Base-by-base conservation (phyloP, 352 stramenopile species). In the Phytophthora melonis region DNA sequence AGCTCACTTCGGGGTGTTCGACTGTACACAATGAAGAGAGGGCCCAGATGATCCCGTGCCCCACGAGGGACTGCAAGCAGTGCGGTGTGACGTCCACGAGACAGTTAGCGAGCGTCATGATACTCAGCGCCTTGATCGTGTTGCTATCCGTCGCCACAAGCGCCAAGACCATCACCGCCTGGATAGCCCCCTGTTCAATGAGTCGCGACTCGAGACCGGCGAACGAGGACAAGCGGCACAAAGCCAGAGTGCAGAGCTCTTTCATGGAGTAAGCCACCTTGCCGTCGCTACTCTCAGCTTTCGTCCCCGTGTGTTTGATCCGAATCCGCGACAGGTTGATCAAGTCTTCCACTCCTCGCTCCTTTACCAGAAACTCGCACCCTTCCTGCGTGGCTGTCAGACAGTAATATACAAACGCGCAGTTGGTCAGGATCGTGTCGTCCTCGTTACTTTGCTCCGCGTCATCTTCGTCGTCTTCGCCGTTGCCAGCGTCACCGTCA, bases 41-140 rank as follows among this genome's bases (percentile, higher is more conserved):
- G 4, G 88, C 87, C 88, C 88, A 95, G 57, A 94, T 90, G 63
- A 94, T 82, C 1, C 88, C 87, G 59, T 94, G 83, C 1, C 91
- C 88, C 49, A 93, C 76, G 55, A 95, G 74, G 5, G 86, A 84
- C 13, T 85, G 82, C 41, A 80, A 77, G 36, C 88, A 95, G 58
- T 87, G 72, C 50, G 90, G 88, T 5, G 71, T 75, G 50, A 78
- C 72, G 53, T 84, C 76, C 13, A 90, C 82, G 3, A 95, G 80
- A 53, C 88, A 95, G 66, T 95, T 95, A 43, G 86, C 85, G 3
- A 95, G 75, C 6, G 79, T 90, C 74, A 93, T 92, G 65, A 93
- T 79, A 45, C 87, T 93, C 23, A 93, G 60, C 14, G 81, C 75
- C 64, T 94, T 95, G 77, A 94, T 93, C 6, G 62, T 70, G 1